Percentiles rank a stretch among this genome's conserved stretches.
Evolutionary conservation across 768 basidiomycete species (phyloP).

Genomic region (Harrya chromipes): DNA sequence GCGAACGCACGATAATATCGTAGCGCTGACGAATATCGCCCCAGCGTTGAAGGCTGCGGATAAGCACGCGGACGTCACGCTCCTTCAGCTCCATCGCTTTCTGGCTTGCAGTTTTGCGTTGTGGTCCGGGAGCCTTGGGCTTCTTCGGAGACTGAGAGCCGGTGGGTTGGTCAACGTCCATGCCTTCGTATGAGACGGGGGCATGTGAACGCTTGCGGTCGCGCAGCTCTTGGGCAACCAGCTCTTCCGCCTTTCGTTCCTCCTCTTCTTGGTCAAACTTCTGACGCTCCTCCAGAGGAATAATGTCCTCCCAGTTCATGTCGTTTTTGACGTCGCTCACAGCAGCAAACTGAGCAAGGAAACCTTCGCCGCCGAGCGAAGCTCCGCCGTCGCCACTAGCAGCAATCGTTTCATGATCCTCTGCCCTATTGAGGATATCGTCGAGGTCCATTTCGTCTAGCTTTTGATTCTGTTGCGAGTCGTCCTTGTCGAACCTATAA

Average conservation of each 20-base stretch:
- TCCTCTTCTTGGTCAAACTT: constrained; percentile 81
- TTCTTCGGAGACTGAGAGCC: constrained; percentile 67
- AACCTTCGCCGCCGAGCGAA: constrained; percentile 96
- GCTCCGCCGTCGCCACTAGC: constrained; percentile 80
- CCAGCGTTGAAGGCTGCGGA: constrained; percentile 95
- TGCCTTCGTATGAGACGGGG: constrained; percentile 86
- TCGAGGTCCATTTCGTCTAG: constrained; percentile 99
- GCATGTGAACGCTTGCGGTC: constrained; percentile 84
- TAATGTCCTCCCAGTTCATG: constrained; percentile 99
- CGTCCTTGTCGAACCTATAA: constrained; percentile 93
- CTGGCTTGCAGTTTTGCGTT: constrained; percentile 88
- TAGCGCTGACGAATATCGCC: constrained; percentile 95
- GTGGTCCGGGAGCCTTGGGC: constrained; percentile 65
- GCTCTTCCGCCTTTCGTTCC: constrained; percentile 67
- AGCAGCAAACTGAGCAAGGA: constrained; percentile 91
- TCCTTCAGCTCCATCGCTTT: constrained; percentile 97
- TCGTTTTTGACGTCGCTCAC: constrained; percentile 99
- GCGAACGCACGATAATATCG: constrained; percentile 78
- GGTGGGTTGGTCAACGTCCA: constrained; percentile 80
- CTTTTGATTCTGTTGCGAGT: constrained; percentile 87
- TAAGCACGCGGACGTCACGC: constrained; percentile 91
- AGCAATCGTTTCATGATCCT: constrained; percentile 93
- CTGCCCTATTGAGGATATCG: constrained; percentile 94
- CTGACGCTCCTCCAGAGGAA: constrained; percentile 87
- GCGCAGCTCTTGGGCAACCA: constrained; percentile 63